Evolutionary conservation across 164 flowering plant genomes (phyloP).

Genomic region (Tetracentron sinense): DNA sequence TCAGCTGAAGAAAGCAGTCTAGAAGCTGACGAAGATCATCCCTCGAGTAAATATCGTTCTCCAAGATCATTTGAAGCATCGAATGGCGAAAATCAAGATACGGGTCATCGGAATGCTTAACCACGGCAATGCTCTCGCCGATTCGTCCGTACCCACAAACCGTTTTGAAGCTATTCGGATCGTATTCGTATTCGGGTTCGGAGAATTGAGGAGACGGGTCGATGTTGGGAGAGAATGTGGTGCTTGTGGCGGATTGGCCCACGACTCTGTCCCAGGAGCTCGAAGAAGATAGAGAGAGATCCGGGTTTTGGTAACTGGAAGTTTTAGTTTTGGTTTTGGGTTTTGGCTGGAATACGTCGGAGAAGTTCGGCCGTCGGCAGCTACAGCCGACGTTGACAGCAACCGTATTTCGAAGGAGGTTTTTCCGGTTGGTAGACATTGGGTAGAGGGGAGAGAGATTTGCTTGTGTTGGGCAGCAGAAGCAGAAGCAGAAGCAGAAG

Average conservation of each 20-base stretch:
- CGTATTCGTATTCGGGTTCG: constrained; percentile 17
- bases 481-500: too few relatives aligned
- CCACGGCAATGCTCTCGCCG: constrained; percentile 53
- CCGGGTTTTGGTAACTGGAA: constrained; percentile 1
- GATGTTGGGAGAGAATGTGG: constrained; percentile 21
- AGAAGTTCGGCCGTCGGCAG: constrained; percentile 52
- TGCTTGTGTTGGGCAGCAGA: too few relatives aligned
- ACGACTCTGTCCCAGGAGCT: constrained; percentile 27
- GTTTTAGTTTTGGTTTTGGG: constrained; percentile 24
- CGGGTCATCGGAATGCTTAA: constrained; percentile 62
- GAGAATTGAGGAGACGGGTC: constrained; percentile 7
- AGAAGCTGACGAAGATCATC: constrained; percentile 59
- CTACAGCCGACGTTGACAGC: constrained; percentile 55
- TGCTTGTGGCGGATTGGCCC: constrained; percentile 15
- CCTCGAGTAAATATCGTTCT: constrained; percentile 47
- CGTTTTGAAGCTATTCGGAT: constrained; percentile 13
- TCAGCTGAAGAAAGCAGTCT: constrained; percentile 52
- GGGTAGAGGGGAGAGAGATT: too few relatives aligned
- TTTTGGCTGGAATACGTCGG: constrained; percentile 45
- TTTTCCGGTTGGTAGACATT: constrained; percentile 37
- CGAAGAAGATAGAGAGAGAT: constrained; percentile 15
- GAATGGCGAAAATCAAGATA: constrained; percentile 61
- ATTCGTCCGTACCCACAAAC: constrained; percentile 25
- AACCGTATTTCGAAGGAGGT: constrained; percentile 33
- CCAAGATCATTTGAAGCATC: constrained; percentile 76